These are phyloP conservation scores for Fusarium lyarnte DNA, from an alignment of 2,329 filamentous ascomycete genomes.

Conservation along the genomic window DNA sequence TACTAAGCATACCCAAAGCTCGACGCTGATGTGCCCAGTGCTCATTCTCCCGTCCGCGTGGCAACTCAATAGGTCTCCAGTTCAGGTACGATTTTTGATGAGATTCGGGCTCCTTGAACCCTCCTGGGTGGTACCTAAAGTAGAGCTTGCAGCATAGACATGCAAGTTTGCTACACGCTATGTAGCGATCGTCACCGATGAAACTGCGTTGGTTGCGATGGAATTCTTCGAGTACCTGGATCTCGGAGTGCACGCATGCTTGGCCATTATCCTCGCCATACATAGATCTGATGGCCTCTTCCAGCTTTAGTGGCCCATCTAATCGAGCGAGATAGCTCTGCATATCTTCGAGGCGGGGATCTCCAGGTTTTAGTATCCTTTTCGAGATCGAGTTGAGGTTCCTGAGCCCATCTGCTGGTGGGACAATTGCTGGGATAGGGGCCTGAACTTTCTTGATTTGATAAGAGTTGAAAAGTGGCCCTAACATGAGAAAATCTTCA, in stretches of 20 bases:
- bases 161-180: constrained; percentile 62
- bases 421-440: constrained; percentile 20
- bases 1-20: constrained; percentile 7
- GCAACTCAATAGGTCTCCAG: constrained; percentile 48
- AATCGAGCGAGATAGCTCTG: constrained; percentile 4
- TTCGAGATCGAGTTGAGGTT: constrained; percentile 46
- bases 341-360: constrained; percentile 1
- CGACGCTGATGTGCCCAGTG: constrained; percentile 18
- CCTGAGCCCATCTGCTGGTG: constrained; percentile 42
- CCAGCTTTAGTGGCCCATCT: constrained; percentile 1
- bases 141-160: constrained; percentile 61
- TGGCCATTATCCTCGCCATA: constrained; percentile 30
- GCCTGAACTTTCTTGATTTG: constrained; percentile 39
- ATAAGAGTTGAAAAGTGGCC: constrained; percentile 46
- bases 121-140: constrained; percentile 52
- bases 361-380: constrained; percentile 42
- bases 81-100: constrained; percentile 54
- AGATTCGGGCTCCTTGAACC: constrained; percentile 45
- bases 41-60: constrained; percentile 3
- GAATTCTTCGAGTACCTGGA: constrained; percentile 57
- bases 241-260: constrained; percentile 37
- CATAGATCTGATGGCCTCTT: constrained; percentile 5
- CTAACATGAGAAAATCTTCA: constrained; percentile 44
- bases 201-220: constrained; percentile 47
- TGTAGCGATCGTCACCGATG: constrained; percentile 53